These are phyloP conservation scores for Suillus alpinus DNA, from an alignment of 768 basidiomycete species.

Conservation along the genomic window DNA sequence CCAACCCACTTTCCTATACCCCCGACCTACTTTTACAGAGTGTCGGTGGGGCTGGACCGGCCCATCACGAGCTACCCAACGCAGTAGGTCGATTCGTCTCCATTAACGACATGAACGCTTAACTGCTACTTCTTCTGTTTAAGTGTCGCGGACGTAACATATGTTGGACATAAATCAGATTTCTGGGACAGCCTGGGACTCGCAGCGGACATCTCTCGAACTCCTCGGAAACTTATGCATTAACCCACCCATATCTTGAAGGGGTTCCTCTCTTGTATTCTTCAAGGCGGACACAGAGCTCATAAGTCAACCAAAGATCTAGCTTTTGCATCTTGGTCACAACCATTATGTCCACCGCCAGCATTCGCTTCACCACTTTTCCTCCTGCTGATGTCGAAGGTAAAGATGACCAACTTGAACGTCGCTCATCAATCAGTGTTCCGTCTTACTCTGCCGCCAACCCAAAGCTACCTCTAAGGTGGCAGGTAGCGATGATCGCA, in stretches of 20 bases:
- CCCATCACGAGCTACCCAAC: no score
- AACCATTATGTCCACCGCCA: background rate
- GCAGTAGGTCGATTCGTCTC: background rate
- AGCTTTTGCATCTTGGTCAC: background rate
- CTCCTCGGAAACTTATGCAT: background rate
- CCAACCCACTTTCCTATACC: no score
- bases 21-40: no score
- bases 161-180: background rate
- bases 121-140: background rate
- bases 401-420: background rate
- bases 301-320: background rate
- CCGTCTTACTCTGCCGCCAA: conserved; percentile 14
- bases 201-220: background rate
- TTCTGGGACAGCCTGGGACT: no score
- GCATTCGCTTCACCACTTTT: background rate
- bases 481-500: conserved; percentile 34
- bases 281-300: background rate
- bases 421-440: background rate
- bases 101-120: background rate
- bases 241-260: background rate
- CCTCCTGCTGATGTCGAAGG: background rate
- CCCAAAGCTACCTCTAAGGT: conserved; percentile 31
- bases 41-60: no score
- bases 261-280: background rate
- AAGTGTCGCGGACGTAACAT: background rate